These are phyloP conservation scores for Pleodorina starrii DNA, from an alignment of 139 green algal genomes.

Conservation along the genomic window DNA sequence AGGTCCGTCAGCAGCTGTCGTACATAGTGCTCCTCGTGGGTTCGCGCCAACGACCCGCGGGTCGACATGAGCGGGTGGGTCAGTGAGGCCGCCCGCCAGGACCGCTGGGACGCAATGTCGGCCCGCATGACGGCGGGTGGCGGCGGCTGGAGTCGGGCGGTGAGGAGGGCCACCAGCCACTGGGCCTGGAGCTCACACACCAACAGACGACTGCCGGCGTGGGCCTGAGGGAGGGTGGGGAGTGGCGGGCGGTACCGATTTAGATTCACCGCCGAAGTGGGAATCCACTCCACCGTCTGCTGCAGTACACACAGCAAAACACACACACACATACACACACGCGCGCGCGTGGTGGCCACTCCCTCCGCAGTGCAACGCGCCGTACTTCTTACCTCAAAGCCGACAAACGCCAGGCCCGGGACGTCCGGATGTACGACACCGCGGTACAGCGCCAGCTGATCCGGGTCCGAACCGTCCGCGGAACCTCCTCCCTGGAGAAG, in stretches of 20 bases:
- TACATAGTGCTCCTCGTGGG: background rate
- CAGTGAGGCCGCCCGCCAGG: conserved; percentile 13
- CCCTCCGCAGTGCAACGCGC: too few relatives aligned
- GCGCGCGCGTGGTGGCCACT: too few relatives aligned
- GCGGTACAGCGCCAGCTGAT: conserved; percentile 18
- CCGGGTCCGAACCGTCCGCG: too few relatives aligned
- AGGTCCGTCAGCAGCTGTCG: conserved; percentile 24
- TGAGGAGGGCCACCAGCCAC: conserved; percentile 33
- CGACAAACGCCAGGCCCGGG: conserved; percentile 36
- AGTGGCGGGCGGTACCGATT: too few relatives aligned
- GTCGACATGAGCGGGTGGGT: conserved; percentile 17
- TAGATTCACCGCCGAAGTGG: too few relatives aligned
- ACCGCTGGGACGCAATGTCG: background rate
- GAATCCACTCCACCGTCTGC: too few relatives aligned
- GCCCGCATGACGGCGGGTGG: background rate
- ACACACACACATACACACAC: too few relatives aligned
- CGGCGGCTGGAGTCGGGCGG: background rate
- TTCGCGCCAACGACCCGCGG: background rate
- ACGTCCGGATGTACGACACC: conserved; percentile 27
- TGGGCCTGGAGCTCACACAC: conserved; percentile 40
- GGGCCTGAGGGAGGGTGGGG: background rate
- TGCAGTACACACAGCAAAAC: too few relatives aligned
- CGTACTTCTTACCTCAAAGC: background rate
- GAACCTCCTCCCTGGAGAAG: background rate
- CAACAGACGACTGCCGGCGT: background rate